phyloP scores from a whole-genome alignment of 139 green algal genomes.

The Chlorella vulgaris region DNA sequence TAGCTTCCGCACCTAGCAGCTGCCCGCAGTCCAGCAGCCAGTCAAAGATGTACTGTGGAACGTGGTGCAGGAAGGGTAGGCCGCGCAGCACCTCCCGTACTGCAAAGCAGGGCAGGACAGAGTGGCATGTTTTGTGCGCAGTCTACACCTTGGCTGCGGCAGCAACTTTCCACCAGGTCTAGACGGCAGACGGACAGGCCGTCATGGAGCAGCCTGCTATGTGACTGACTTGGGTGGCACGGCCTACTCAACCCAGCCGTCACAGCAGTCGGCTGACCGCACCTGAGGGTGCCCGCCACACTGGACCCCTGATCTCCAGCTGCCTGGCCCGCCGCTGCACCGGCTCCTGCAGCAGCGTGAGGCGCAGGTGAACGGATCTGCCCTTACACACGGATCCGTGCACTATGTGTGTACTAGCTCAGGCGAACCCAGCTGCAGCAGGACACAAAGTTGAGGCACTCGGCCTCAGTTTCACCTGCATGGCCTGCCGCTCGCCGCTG shows the following conservation, averaged over 20 bases:
- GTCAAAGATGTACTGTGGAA: slow-evolving; percentile 32
- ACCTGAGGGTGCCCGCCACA: slow-evolving; percentile 54
- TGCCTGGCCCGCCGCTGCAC: slow-evolving; percentile 20
- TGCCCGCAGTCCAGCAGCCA: slow-evolving; percentile 39
- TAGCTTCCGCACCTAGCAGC: slow-evolving; percentile 35
- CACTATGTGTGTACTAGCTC: no score
- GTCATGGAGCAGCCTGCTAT: no score
- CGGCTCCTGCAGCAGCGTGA: slow-evolving; percentile 5
- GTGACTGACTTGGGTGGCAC: no score
- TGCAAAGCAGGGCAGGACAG: neutral
- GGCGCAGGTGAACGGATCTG: neutral
- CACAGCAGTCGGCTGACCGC: neutral
- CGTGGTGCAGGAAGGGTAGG: slow-evolving; percentile 64
- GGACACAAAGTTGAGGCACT: no score
- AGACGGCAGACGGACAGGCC: no score
- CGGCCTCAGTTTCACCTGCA: no score
- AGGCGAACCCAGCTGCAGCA: no score
- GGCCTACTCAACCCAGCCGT: neutral
- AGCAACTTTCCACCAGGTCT: no score
- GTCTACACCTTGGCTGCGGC: neutral
- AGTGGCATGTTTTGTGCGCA: neutral
- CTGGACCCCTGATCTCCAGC: slow-evolving; percentile 49
- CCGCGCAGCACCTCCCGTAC: slow-evolving; percentile 56
- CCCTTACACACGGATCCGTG: no score
- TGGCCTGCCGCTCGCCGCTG: slow-evolving; percentile 57